Percentiles rank a stretch among this genome's conserved stretches.
Conservation (phyloP, 306 rosid genomes). For the Mimosa bimucronata region DNA sequence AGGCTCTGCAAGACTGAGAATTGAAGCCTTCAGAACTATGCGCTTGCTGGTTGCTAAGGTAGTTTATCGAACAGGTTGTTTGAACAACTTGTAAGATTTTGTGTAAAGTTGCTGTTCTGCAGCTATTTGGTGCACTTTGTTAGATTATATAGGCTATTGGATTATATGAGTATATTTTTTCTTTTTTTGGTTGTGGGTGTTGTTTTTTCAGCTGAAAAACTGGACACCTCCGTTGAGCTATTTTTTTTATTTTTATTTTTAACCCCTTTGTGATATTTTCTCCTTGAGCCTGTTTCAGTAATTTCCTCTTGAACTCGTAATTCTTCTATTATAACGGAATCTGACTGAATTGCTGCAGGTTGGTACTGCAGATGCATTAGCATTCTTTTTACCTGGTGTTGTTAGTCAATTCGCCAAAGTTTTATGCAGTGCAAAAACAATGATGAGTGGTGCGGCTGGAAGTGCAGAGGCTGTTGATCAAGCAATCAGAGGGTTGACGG, state of each 20-base stretch:
- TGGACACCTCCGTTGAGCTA: not conserved
- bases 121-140: not conserved
- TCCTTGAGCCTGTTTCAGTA: not conserved
- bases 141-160: not conserved
- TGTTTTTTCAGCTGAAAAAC: not conserved
- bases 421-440: slow-evolving; percentile 69
- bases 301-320: slow-evolving; percentile 2
- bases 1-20: slow-evolving; percentile 79
- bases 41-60: slow-evolving; percentile 92
- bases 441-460: slow-evolving; percentile 92
- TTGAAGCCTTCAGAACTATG: slow-evolving; percentile 74
- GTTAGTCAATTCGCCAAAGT: slow-evolving; percentile 88
- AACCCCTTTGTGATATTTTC: slow-evolving; percentile 1
- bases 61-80: slow-evolving; percentile 32
- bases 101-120: not conserved
- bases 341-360: slow-evolving; percentile 52
- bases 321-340: slow-evolving; percentile 29
- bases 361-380: slow-evolving; percentile 88
- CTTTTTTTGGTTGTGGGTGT: not conserved
- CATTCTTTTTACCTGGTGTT: slow-evolving; percentile 95
- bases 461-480: slow-evolving; percentile 75
- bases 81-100: slow-evolving; percentile 14
- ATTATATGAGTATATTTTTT: not conserved
- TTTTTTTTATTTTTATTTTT: not conserved
- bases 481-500: slow-evolving; percentile 83